Percentiles rank a stretch among this genome's conserved stretches.
phyloP scores from a whole-genome alignment of 345 rosid species.

The Passiflora organensis region DNA sequence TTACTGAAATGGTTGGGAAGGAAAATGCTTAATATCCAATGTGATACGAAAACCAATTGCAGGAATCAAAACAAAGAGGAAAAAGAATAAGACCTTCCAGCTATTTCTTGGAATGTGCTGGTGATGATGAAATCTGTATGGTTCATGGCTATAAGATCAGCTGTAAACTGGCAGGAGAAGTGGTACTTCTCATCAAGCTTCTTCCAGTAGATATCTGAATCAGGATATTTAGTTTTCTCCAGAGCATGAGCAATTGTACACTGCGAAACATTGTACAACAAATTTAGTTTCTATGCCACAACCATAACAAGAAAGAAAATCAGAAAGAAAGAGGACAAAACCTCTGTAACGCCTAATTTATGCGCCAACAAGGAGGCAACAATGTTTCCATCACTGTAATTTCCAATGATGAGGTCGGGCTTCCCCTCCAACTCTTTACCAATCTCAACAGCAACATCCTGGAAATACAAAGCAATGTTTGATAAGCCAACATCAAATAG shows the following conservation, averaged over 20 bases:
- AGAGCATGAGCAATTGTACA: constrained; percentile 97
- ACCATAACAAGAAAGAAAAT: background rate
- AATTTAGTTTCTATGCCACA: background rate
- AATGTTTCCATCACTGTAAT: constrained; percentile 93
- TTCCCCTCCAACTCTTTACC: constrained; percentile 81
- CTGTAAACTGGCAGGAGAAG: constrained; percentile 93
- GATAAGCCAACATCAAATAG: no score
- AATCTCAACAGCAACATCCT: constrained; percentile 83
- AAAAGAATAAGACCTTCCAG: constrained; percentile 63
- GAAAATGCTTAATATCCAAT: background rate
- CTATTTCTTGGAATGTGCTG: constrained; percentile 96
- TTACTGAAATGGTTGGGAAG: constrained; percentile 38
- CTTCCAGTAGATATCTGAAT: constrained; percentile 95
- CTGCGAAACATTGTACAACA: constrained; percentile 31
- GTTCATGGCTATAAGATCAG: constrained; percentile 92
- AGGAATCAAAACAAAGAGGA: background rate
- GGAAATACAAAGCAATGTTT: constrained; percentile 3
- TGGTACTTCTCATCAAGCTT: constrained; percentile 86
- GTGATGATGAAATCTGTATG: constrained; percentile 97
- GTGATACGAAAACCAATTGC: background rate
- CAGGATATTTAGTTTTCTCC: constrained; percentile 93
- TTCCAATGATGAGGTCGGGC: constrained; percentile 93
- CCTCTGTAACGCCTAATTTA: constrained; percentile 91
- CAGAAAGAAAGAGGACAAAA: constrained; percentile 19
- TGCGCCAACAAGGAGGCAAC: constrained; percentile 89